Base-by-base conservation (phyloP, 139 green algal genomes). In the Picocystis salinarum region DNA sequence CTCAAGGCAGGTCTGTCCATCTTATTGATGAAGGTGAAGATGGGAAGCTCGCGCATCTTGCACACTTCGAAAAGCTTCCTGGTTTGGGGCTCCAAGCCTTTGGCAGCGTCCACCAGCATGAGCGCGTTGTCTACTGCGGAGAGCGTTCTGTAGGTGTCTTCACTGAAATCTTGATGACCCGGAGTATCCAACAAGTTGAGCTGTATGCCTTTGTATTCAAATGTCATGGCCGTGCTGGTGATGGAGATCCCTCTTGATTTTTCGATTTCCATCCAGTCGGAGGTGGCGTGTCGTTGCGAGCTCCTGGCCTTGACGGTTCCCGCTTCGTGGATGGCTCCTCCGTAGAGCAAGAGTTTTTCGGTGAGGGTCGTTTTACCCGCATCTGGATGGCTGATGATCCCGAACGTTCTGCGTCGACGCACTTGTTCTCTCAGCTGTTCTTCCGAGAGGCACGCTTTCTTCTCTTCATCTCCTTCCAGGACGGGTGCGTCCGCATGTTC, bases 211-310 rank as follows among this genome's bases (percentile, higher is more conserved):
- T 50, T 27, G 49, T 71, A 75, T 27, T 73, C 59, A 53, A 77
- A 83, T 6, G 61, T 71, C 39, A 83, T 61, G 19, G 71, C 71
- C n/a, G 71, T 83, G 33, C 65, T 75, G 17, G 64, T 75, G 53
- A 83, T 81, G 41, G 61, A 75, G 51, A 83, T 83, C 27, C 70
- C 60, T 50, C 71, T 48, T 42, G 74, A 59, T 52, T 79, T 76
- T 46, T 84, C 74, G 20, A 84, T 59, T 45, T 80, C 73, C 74
- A 84, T 84, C 69, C 62, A 77, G 33, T 79, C 69, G 2, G 50
- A 68, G 4, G 64, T 79, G 29, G 69, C 69, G 17, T 54, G 46
- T n/a, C 57, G 42, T 9, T 33, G 49, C 11, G 47, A 53, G 24
- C 58, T 48, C 3, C 61, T 39, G 4, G 65, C 70, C 40, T 80